phyloP scores from a whole-genome alignment of 2,329 filamentous ascomycete genomes.

The Stylonectria norvegica region DNA sequence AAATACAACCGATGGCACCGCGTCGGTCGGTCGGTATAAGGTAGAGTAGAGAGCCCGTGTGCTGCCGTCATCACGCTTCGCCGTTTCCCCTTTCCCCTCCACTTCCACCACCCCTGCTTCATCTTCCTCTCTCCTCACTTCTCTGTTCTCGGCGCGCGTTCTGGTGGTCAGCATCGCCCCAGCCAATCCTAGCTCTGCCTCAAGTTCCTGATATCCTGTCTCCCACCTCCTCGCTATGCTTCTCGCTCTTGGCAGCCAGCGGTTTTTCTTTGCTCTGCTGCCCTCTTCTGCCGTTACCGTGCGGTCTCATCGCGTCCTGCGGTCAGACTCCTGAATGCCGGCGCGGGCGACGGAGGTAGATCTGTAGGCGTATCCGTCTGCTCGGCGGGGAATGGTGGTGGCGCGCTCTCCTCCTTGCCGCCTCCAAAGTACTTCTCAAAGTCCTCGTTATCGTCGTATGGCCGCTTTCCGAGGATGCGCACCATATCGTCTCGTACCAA shows the following conservation, averaged over 20 bases:
- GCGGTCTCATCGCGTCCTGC: conserved; percentile 13
- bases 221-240: conserved; percentile 7
- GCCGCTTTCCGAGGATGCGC: conserved; percentile 76
- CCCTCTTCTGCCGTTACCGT: background rate
- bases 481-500: conserved; percentile 90
- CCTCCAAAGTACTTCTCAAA: conserved; percentile 92
- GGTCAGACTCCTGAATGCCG: conserved; percentile 35
- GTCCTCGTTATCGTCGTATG: conserved; percentile 78
- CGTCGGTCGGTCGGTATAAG: conserved; percentile 20
- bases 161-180: conserved; percentile 7
- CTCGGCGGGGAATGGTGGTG: conserved; percentile 52
- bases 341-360: conserved; percentile 34
- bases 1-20: conserved; percentile 24
- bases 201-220: conserved; percentile 20
- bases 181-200: conserved; percentile 20
- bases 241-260: background rate
- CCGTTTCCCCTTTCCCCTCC: background rate
- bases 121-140: background rate
- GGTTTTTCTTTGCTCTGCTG: conserved; percentile 2
- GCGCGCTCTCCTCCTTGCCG: conserved; percentile 53
- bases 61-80: background rate
- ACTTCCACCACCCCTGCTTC: background rate
- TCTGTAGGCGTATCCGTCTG: conserved; percentile 41
- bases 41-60: conserved; percentile 30
- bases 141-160: background rate